These are phyloP conservation scores for Rhodotorula sp. DNA, from an alignment of 1,284 basidiomycete species.

Conservation along the genomic window DNA sequence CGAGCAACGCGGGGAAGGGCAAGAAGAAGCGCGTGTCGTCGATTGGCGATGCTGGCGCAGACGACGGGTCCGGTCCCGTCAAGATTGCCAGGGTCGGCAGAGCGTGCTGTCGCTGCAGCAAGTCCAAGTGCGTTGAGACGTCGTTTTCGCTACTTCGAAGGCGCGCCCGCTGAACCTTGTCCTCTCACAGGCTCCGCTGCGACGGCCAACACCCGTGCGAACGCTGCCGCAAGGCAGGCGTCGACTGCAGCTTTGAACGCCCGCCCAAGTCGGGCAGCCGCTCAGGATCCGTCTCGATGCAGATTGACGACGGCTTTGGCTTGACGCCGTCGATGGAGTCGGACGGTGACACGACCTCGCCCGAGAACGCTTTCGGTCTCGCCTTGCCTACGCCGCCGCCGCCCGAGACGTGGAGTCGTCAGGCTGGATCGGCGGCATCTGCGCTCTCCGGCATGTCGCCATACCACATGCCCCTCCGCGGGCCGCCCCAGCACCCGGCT, in stretches of 20 bases:
- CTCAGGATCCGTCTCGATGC: constrained; percentile 13
- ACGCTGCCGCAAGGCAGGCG: constrained; percentile 28
- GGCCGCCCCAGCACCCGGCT: constrained; percentile 7
- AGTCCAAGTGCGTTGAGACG: constrained; percentile 28
- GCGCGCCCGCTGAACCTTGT: too few relatives aligned
- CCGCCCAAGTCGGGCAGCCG: constrained; percentile 20
- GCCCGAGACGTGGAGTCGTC: constrained; percentile 9
- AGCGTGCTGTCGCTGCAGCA: constrained; percentile 35
- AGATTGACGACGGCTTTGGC: constrained; percentile 16
- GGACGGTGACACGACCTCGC: constrained; percentile 21
- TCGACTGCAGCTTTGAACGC: constrained; percentile 38
- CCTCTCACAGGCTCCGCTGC: constrained; percentile 29
- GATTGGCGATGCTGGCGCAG: constrained; percentile 10
- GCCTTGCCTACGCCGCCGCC: constrained; percentile 29
- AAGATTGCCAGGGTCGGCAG: constrained; percentile 32
- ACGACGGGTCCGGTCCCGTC: constrained; percentile 16
- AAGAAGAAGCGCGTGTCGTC: constrained; percentile 23
- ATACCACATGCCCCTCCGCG: constrained; percentile 20
- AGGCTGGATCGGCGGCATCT: neutral
- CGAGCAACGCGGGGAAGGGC: constrained; percentile 8
- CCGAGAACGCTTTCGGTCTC: constrained; percentile 26
- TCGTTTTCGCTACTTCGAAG: too few relatives aligned
- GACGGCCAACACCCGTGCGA: constrained; percentile 39
- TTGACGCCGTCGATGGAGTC: constrained; percentile 26
- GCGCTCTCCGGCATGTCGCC: constrained; percentile 10